Conservation (phyloP, 139 green algal genomes). For the Ettlia oleoabundans region DNA sequence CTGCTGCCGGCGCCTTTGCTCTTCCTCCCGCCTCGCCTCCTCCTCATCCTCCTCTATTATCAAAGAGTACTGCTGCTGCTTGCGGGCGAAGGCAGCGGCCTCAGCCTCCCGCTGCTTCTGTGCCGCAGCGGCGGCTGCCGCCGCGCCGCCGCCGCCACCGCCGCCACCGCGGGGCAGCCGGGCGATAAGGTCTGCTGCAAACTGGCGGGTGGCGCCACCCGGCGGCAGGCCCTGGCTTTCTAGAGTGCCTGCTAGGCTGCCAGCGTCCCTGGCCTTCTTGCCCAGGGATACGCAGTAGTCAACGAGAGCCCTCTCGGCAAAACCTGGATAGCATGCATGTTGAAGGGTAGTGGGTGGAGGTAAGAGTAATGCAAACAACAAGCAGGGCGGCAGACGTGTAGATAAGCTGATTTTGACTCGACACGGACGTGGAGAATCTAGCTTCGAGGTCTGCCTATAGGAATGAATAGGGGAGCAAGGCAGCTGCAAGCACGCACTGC, state of each 20-base stretch:
- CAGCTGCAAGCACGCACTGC: background rate
- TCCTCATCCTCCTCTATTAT: conserved; percentile 64
- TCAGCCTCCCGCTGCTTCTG: conserved; percentile 41
- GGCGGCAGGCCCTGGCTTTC: conserved; percentile 61
- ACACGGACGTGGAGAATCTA: no score
- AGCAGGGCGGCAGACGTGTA: no score
- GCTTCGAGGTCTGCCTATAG: no score
- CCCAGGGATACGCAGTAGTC: conserved; percentile 56
- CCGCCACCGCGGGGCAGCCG: conserved; percentile 43
- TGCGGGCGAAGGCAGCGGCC: conserved; percentile 54
- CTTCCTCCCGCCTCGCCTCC: background rate
- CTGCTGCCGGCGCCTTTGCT: conserved; percentile 23
- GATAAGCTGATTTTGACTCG: no score
- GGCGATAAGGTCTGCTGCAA: conserved; percentile 69
- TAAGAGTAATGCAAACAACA: no score
- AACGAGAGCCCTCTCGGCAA: conserved; percentile 52
- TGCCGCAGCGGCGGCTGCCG: background rate
- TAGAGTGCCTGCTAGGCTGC: conserved; percentile 34
- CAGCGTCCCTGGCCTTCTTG: conserved; percentile 51
- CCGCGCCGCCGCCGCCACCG: background rate
- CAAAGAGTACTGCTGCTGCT: conserved; percentile 61
- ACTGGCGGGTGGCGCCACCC: conserved; percentile 48
- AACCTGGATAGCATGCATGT: conserved; percentile 32
- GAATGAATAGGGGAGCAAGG: background rate
- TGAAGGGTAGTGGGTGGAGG: no score